Conservation (phyloP, 2,329 filamentous ascomycete species). For the Chaetothyriales sp. region DNA sequence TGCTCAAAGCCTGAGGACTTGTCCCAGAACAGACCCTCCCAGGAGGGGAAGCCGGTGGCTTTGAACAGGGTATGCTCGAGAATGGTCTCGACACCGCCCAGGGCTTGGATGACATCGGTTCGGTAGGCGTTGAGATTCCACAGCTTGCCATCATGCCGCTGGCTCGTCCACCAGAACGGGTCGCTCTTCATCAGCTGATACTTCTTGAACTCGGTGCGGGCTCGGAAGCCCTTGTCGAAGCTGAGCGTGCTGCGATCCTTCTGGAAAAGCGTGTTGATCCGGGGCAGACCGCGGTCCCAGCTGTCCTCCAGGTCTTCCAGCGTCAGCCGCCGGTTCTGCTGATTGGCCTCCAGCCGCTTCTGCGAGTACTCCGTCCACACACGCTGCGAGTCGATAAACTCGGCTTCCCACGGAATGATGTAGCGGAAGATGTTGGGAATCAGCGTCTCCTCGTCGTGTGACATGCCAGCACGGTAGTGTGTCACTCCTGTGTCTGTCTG, state of each 20-base stretch:
- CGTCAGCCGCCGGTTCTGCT: conserved; percentile 87
- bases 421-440: conserved; percentile 99
- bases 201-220: conserved; percentile 90
- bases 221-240: conserved; percentile 96
- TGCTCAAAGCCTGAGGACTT: conserved; percentile 38
- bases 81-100: conserved; percentile 95
- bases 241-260: conserved; percentile 93
- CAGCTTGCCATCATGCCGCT: conserved; percentile 88
- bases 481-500: conserved; percentile 96
- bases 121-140: conserved; percentile 95
- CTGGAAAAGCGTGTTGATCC: conserved; percentile 98
- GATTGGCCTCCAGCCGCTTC: conserved; percentile 90
- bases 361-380: conserved; percentile 99
- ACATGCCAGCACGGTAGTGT: conserved; percentile 95
- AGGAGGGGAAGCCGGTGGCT: conserved; percentile 87
- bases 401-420: conserved; percentile 97
- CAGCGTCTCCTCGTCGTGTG: conserved; percentile 89
- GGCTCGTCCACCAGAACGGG: conserved; percentile 98
- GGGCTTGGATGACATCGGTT: conserved; percentile 89
- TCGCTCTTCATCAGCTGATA: conserved; percentile 99
- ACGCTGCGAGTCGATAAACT: conserved; percentile 96
- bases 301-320: conserved; percentile 94
- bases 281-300: conserved; percentile 92
- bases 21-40: conserved; percentile 93
- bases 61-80: conserved; percentile 94